Base-by-base conservation (phyloP, 2,329 filamentous ascomycete species). In the Aaosphaeria arxii region DNA sequence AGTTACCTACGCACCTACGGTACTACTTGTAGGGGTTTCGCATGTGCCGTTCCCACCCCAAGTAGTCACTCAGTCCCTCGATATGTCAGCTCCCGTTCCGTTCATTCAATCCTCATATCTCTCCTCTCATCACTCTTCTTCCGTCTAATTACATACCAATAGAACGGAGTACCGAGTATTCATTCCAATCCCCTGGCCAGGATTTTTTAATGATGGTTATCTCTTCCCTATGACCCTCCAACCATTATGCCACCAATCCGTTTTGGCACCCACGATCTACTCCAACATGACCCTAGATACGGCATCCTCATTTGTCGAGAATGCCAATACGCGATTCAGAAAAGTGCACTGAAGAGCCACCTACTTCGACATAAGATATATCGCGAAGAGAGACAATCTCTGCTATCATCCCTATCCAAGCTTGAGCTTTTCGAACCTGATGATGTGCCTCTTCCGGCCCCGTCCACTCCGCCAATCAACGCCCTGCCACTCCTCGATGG, bases 301-400 rank as follows among this genome's bases (percentile, higher is more conserved):
- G 43, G 58, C 7, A 58, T 71, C 5, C 49, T 71, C 6, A 69
- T 72, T 35, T 72, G 67, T 56, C 59, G 61, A 33, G 50, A 64
- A 51, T 72, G 69, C 52, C 54, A 61, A 32, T 71, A 71, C 48
- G 69, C 69, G 11, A 64, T 71, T 45, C 69, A 72, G 49, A 70
- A 69, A 47, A 66, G 55, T 51, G 69, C 69, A 1, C 24, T 72
- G n/a, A 49, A 56, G 42, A 70, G 67, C 49, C 68, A 72, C 40
- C 50, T 71, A 29, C 63, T 71, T 6, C 58, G 67, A 32, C 69
- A 71, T 52, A 70, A 70, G 46, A 66, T 71, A 39, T 71, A 70
- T 46, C 65, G 69, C 31, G 54, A 56, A 6, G 60, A 68, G 38
- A 54, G 65, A 50, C 59, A 64, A 42, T 45, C 40, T 5, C 44